phyloP scores from a whole-genome alignment of 805 yeast genomes.

The Starmerella potacharoeniae region DNA sequence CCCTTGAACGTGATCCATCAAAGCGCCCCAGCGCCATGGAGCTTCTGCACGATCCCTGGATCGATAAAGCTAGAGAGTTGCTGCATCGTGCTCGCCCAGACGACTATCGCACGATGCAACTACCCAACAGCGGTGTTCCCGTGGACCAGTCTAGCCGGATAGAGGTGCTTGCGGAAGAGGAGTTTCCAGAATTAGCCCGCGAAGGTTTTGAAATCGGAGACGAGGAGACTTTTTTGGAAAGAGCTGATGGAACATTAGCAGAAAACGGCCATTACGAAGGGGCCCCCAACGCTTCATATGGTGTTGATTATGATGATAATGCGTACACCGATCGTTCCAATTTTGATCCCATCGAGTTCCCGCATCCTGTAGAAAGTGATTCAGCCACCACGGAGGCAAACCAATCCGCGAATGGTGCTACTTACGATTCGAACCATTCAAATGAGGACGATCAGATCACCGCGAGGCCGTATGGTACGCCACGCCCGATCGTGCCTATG shows the following conservation, averaged over 20 bases:
- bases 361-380: background rate
- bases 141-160: background rate
- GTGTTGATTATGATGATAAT: background rate
- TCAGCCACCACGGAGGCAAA: too few relatives aligned
- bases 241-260: background rate
- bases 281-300: too few relatives aligned
- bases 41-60: conserved; percentile 39
- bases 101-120: conserved; percentile 1
- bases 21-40: conserved; percentile 77
- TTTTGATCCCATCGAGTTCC: background rate
- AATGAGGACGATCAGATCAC: background rate
- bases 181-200: background rate
- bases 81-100: conserved; percentile 5
- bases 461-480: background rate
- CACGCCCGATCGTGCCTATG: background rate
- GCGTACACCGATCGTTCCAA: background rate
- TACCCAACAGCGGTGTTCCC: background rate
- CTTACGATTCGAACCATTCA: too few relatives aligned
- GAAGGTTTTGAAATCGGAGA: background rate
- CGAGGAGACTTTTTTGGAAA: background rate
- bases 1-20: conserved; percentile 73
- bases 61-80: conserved; percentile 18
- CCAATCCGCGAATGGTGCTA: too few relatives aligned
- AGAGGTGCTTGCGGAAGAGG: background rate
- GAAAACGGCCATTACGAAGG: background rate